Evolutionary conservation across 768 basidiomycete species (phyloP), one percentile per base, ranked within the genome.

Genomic region (Leccinum pellstonianum): DNA sequence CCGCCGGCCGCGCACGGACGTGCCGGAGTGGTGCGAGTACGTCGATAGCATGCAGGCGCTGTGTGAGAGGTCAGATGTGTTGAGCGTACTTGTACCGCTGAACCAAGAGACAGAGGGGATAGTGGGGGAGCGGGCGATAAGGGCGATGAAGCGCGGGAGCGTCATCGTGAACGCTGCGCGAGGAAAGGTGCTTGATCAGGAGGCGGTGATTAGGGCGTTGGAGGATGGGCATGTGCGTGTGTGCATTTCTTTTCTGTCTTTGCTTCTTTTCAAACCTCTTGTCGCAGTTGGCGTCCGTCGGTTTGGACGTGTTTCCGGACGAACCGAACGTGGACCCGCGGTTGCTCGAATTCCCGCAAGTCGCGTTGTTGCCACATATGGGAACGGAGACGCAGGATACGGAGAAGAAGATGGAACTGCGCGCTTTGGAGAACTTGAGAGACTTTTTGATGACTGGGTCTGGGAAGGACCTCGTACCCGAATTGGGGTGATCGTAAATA

Each of bases 311-410:
- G 21, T 94, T 80, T 73, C 92, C 93, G 5, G 81, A 94, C 75
- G 92, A 94, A 68, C 93, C 93, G 1, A 73, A 81, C 41, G 85
- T 93, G 43, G 89, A 93, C 65, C 87, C 90, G 4, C 83, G 86
- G 29, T 76, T 96, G 37, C 78, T 94, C 55, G 82, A 84, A 31
- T 91, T 92, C 73, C 85, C 88, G 19, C 86, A 93, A 62, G 86
- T 92, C 62, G 88, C 86, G 43, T 76, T 98, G 8, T 80, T 97
- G n/a, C 95, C 95, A 3, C 95, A 96, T 74, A 86, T 95, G 84
- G 94, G 95, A 9, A 93, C 92, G 0, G 85, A 89, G 71, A 93
- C 85, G 54, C 82, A 85, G 62, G 92, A 95, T 66, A 82, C 88
- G 10, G 88, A 91, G 70, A 80, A 80, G 58, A 82, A 82, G 71